Evolutionary conservation across 2,329 filamentous ascomycete species (phyloP), one percentile per base, ranked within the genome.

Genomic region (Blastomyces emzantsi): DNA sequence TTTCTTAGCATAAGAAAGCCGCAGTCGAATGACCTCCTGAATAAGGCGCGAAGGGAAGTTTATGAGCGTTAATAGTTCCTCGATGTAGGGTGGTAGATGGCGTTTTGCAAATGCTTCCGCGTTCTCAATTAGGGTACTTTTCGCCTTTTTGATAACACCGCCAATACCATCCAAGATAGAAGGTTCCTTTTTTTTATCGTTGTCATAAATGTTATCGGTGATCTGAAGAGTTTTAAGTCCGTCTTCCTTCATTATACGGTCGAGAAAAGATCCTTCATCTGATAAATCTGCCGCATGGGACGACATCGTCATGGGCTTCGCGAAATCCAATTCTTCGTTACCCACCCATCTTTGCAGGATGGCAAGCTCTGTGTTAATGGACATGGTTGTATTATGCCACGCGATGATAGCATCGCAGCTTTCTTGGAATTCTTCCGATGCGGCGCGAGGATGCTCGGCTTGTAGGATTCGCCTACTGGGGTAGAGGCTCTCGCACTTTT

Each of bases 271-370:
- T 0, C 91, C 88, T 70, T 97, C 92, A 71, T 97, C 93, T 33
- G 87, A 87, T 58, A 96, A 84, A 64, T 90, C 89, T 68, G 88
- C 86, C 65, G 85, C 85, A 65, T 82, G 83, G 1, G 86, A 85
- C 0, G 90, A 88, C 64, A 85, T 84, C 62, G 86, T 82, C 67
- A 89, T 88, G 28, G 87, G 83, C 72, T 89, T 89, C 60, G 86
- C 86, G 73, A 97, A 99, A 76, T 97, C 92, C 49, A 99, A 83
- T 72, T 96, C 92, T 47, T 92, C 87, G 72, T 99, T 99, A 62
- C 94, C 94, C 33, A 99, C 94, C 94, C 94, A 99, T 67, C 89
- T 92, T 75, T 94, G 92, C 67, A 99, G 77, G 67, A 97, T 92
- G 17, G 87, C 87, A 64, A 99, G 84, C 75, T 99, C 90, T 2